phyloP scores from a whole-genome alignment of 2,329 filamentous ascomycete species.

The Zasmidium cellare region DNA sequence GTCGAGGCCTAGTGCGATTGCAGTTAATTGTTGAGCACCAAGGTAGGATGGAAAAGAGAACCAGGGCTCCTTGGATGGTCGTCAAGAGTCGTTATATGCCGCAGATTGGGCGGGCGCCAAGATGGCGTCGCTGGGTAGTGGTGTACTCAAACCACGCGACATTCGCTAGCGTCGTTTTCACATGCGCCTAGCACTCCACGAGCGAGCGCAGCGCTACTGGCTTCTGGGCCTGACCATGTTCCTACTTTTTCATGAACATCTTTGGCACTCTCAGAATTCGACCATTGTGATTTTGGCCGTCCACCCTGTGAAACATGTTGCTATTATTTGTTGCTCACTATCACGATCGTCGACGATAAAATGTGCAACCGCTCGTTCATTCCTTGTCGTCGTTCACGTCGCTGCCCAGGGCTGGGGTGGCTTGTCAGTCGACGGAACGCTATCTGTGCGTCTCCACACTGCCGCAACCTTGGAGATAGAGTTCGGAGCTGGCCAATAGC shows the following conservation, averaged over 20 bases:
- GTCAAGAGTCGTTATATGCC: neutral
- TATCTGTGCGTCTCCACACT: neutral
- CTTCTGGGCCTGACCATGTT: neutral
- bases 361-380: neutral
- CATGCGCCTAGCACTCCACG: neutral
- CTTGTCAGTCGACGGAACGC: neutral
- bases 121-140: neutral
- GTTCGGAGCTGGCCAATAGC: neutral
- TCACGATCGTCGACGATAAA: neutral
- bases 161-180: neutral
- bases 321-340: neutral
- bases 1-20: too few species aligned
- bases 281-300: neutral
- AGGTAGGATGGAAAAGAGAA: too few species aligned
- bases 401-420: neutral
- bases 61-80: too few species aligned
- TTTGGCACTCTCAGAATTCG: too few species aligned
- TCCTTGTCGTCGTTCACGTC: neutral
- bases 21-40: too few species aligned
- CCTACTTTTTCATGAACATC: neutral
- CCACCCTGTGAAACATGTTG: neutral
- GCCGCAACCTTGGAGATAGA: neutral
- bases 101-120: neutral
- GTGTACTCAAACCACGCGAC: too few species aligned
- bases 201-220: neutral